Conservation (phyloP, 768 basidiomycete genomes). For the Leccinum barrowsii region DNA sequence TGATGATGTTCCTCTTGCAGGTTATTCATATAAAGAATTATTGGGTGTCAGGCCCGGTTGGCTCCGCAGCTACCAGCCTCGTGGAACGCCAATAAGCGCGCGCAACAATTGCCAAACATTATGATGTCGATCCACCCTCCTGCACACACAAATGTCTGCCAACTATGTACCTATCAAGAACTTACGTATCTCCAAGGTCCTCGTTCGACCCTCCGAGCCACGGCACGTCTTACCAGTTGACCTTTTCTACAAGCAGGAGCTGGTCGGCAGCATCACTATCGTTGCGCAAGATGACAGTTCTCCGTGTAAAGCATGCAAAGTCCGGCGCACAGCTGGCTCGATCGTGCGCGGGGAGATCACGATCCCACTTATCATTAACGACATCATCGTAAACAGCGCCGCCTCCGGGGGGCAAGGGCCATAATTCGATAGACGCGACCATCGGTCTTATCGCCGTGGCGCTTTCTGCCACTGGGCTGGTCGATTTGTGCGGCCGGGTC, state of each 20-base stretch:
- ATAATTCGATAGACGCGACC: slow-evolving; percentile 9
- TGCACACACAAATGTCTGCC: slow-evolving; percentile 15
- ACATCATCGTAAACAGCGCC: slow-evolving; percentile 3
- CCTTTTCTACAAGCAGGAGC: too few relatives aligned
- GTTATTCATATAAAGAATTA: slow-evolving; percentile 27
- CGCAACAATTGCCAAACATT: slow-evolving; percentile 19
- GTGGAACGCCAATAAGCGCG: slow-evolving; percentile 20
- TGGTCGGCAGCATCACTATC: too few relatives aligned
- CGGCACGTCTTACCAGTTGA: too few relatives aligned
- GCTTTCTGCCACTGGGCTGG: slow-evolving; percentile 12
- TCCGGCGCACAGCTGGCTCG: too few relatives aligned
- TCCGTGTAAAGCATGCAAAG: too few relatives aligned
- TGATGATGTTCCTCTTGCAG: slow-evolving; percentile 7
- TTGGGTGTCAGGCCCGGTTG: slow-evolving; percentile 23
- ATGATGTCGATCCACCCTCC: slow-evolving; percentile 17
- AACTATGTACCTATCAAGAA: slow-evolving; percentile 14
- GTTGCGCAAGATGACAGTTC: too few relatives aligned
- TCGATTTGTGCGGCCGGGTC: slow-evolving; percentile 11
- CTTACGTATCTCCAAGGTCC: slow-evolving; percentile 1
- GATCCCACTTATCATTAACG: slow-evolving; percentile 18
- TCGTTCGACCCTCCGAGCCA: too few relatives aligned
- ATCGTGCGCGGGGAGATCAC: too few relatives aligned
- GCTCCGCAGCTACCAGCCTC: slow-evolving; percentile 8
- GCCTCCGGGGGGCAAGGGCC: background rate
- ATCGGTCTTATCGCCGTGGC: slow-evolving; percentile 11